Base-by-base conservation (phyloP, 352 stramenopile species). In the Phytopythium chamaehyphon region DNA sequence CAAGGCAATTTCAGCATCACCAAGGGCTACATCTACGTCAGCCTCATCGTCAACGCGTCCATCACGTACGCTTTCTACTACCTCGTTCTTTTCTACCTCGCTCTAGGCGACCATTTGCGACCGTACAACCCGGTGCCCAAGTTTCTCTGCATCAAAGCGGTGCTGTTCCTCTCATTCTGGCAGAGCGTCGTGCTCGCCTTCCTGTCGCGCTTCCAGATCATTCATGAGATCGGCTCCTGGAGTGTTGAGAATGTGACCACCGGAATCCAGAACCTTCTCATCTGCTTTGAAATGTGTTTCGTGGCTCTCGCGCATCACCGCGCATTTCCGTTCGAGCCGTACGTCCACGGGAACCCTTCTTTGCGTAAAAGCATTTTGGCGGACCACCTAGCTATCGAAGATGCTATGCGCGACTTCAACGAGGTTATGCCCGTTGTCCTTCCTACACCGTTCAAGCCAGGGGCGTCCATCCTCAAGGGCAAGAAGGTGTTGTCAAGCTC, bases 91-190 rank as follows among this genome's bases (percentile, higher is more conserved):
- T 99, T 99, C 65, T 99, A 99, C 66, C 76, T 98, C 58, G 86
- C 90, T 16, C 70, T 98, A 6, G 71, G 85, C 28, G 66, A 88
- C 2, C 88, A 97, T 28, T 69, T 99, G 40, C 74, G 67, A 54
- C 94, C 87, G 51, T 98, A 93, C 69, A 95, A 98, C 49, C 96
- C 96, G 3, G 96, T 98, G 37, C 87, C 93, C 1, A 99, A 99
- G 75, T 99, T 99, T 64, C 69, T 98, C 22, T 98, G 93, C 55
- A 98, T 99, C 69, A 99, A 99, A 66, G 96, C 92, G 7, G 90
- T 99, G 52, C 71, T 99, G n/a, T 99, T 99, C 65, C 70, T 99
- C 21, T 98, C 93, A 7, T 99, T 98, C 73, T 99, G 97, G 97
- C 97, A 99, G 70, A 95, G 86, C 60, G 86, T 97, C 49, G 79